A percentile compares a stretch with the other conserved stretches of the same genome.
These are phyloP conservation scores for Suhomyces guaymorum DNA, from an alignment of 1,139 yeast species.

Conservation along the genomic window DNA sequence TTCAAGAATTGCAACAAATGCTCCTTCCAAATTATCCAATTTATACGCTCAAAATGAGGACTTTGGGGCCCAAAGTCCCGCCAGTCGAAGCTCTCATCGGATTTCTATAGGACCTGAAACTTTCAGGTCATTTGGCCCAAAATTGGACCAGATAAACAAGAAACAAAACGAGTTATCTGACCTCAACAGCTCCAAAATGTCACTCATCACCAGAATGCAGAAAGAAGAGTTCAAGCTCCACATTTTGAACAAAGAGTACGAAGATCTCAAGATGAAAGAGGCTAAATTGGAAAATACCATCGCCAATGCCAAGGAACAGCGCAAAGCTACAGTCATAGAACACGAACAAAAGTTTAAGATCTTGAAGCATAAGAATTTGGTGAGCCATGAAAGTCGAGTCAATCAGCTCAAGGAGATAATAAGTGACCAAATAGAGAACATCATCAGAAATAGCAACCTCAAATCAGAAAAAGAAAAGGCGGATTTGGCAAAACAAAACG, in stretches of 20 bases:
- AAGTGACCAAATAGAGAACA: slow-evolving; percentile 34
- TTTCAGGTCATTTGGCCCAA: not conserved
- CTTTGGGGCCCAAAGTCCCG: no score
- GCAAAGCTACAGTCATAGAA: slow-evolving; percentile 25
- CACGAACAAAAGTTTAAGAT: slow-evolving; percentile 25
- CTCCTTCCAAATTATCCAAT: no score
- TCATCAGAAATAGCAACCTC: slow-evolving; percentile 31
- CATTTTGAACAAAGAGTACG: slow-evolving; percentile 15
- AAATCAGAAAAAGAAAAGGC: slow-evolving; percentile 27
- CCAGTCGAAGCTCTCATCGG: no score
- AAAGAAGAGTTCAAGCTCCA: slow-evolving; percentile 19
- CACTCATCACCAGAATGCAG: slow-evolving; percentile 18
- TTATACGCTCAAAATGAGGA: no score
- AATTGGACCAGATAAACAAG: slow-evolving; percentile 1
- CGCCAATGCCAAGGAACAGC: slow-evolving; percentile 19
- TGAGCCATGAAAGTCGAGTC: slow-evolving; percentile 21
- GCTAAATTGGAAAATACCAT: slow-evolving; percentile 17
- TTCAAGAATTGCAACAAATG: not conserved
- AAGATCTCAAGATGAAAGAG: slow-evolving; percentile 14
- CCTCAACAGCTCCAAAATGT: slow-evolving; percentile 15
- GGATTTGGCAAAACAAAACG: slow-evolving; percentile 17
- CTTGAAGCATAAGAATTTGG: slow-evolving; percentile 13
- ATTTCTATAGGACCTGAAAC: not conserved
- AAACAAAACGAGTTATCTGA: slow-evolving; percentile 13
- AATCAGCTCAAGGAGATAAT: slow-evolving; percentile 40